Conservation (phyloP, 768 basidiomycete genomes). For the Naematelia encephala region DNA sequence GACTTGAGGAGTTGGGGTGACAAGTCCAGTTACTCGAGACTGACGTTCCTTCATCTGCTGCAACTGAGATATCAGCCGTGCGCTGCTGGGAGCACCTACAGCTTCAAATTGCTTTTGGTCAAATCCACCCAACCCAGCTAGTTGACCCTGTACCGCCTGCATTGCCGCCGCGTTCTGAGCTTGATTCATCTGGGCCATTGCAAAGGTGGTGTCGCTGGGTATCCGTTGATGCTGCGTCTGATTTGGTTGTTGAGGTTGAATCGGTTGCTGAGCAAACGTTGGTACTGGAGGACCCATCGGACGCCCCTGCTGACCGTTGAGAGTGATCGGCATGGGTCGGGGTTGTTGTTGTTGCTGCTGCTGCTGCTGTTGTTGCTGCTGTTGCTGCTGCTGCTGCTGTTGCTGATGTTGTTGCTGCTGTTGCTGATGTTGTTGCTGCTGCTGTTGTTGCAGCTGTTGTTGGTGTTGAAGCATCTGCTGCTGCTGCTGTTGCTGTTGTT, state of each 20-base stretch:
- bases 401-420: constrained; percentile 2
- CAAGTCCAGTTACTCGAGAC: constrained; percentile 14
- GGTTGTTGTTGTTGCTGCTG: constrained; percentile 6
- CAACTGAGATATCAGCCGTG: constrained; percentile 20
- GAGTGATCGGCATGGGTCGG: not conserved
- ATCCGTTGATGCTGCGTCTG: not conserved
- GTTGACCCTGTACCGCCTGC: not conserved
- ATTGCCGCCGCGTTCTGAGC: not conserved
- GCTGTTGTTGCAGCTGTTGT: constrained; percentile 5
- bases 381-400: not conserved
- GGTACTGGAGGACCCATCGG: not conserved
- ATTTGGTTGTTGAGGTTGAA: not conserved
- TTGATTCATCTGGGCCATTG: not conserved
- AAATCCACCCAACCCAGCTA: constrained; percentile 1
- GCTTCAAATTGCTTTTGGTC: constrained; percentile 37
- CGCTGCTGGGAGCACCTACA: constrained; percentile 11
- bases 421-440: not conserved
- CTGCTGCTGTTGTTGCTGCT: not conserved
- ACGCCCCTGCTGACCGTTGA: not conserved
- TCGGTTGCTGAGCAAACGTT: not conserved
- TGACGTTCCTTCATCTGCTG: constrained; percentile 40
- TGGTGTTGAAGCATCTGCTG: not conserved
- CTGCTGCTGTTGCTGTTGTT: constrained; percentile 4
- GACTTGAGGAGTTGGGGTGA: constrained; percentile 25
- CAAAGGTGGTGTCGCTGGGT: not conserved